Conservation (phyloP, 1,139 yeast species). For the Protomyces inouyei region DNA sequence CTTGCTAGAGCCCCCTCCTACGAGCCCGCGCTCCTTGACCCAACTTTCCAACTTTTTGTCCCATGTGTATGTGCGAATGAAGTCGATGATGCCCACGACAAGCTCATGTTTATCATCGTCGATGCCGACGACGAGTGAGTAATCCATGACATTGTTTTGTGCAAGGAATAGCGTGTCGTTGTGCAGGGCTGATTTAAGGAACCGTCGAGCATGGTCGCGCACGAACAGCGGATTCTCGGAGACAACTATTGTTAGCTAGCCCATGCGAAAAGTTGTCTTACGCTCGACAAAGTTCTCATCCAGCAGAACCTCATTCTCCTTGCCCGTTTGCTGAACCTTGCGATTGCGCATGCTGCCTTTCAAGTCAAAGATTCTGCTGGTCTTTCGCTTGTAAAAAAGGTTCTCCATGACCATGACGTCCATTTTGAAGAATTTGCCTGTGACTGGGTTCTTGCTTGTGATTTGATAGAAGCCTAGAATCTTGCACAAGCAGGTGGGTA, state of each 20-base stretch:
- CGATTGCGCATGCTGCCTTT: constrained; percentile 98
- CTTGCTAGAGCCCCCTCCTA: constrained; percentile 78
- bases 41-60: constrained; percentile 96
- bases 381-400: constrained; percentile 75
- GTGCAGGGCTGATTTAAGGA: constrained; percentile 81
- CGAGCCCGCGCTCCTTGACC: constrained; percentile 93
- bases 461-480: constrained; percentile 94
- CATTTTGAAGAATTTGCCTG: constrained; percentile 75
- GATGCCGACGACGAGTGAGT: constrained; percentile 88
- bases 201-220: constrained; percentile 81
- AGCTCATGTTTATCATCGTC: constrained; percentile 64
- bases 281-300: constrained; percentile 98
- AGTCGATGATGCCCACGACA: constrained; percentile 83
- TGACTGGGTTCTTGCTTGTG: constrained; percentile 70
- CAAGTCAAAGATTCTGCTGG: constrained; percentile 83
- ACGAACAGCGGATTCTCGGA: constrained; percentile 95
- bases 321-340: constrained; percentile 94
- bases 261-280: background rate
- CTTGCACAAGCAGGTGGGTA: constrained; percentile 91
- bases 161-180: constrained; percentile 91
- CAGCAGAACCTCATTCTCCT: constrained; percentile 84
- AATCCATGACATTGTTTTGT: constrained; percentile 99
- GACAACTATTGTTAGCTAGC: constrained; percentile 45
- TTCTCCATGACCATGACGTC: constrained; percentile 96
- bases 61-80: constrained; percentile 96